A percentile compares a stretch with the other conserved stretches of the same genome.
Conservation (phyloP, 805 yeast species). For the Starmerella riodocensis region DNA sequence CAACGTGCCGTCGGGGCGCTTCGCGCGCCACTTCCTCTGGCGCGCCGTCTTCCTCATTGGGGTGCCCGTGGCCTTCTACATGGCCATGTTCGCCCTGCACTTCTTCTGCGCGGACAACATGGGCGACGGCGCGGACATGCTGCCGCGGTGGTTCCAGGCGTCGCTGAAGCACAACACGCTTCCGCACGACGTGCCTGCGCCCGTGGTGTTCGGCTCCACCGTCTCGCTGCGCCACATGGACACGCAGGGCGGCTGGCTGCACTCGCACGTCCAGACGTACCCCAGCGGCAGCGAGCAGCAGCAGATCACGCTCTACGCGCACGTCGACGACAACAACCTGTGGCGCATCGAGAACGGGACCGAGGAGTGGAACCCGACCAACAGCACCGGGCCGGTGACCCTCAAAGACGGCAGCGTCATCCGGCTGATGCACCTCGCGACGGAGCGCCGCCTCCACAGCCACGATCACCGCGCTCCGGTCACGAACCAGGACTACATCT, state of each 20-base stretch:
- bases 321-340: constrained; percentile 51
- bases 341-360: constrained; percentile 52
- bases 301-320: constrained; percentile 62
- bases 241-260: constrained; percentile 64
- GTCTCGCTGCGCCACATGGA: constrained; percentile 58
- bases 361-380: constrained; percentile 22
- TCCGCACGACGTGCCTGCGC: constrained; percentile 40
- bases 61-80: constrained; percentile 48
- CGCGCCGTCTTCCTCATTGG: constrained; percentile 35
- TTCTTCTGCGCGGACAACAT: constrained; percentile 33
- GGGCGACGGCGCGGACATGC: constrained; percentile 48
- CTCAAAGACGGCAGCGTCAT: constrained; percentile 45
- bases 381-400: constrained; percentile 31
- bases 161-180: constrained; percentile 36
- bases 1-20: constrained; percentile 29
- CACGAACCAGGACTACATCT: constrained; percentile 79
- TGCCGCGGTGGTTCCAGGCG: constrained; percentile 58
- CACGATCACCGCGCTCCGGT: constrained; percentile 73
- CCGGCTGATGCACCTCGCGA: constrained; percentile 53
- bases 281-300: constrained; percentile 58
- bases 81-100: constrained; percentile 45
- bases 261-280: constrained; percentile 57
- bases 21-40: constrained; percentile 32
- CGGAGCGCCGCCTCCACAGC: constrained; percentile 58
- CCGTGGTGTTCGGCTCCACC: constrained; percentile 57